A percentile compares a stretch with the other conserved stretches of the same genome.
Evolutionary conservation across 2,329 filamentous ascomycete species (phyloP).

Genomic region (Drechslerella dactyloides): DNA sequence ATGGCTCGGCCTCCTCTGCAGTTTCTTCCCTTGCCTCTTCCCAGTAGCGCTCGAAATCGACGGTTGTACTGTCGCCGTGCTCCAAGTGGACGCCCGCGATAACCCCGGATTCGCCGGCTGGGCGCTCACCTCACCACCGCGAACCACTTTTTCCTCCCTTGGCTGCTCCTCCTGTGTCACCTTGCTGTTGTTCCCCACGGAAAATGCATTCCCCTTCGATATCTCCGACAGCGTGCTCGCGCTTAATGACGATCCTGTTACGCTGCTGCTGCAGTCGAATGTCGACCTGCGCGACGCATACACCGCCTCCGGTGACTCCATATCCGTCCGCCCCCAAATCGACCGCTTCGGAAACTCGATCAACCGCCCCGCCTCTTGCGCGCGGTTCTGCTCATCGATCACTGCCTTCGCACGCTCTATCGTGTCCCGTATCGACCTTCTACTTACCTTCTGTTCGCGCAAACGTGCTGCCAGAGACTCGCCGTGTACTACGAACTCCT

Average conservation of each 20-base stretch:
- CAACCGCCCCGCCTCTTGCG: conserved; percentile 25
- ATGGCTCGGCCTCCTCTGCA: conserved; percentile 39
- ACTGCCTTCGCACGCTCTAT: conserved; percentile 28
- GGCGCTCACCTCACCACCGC: neutral
- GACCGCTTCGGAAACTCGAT: conserved; percentile 33
- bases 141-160: conserved; percentile 5
- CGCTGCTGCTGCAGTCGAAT: conserved; percentile 36
- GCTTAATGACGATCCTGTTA: conserved; percentile 37
- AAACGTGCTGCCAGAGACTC: conserved; percentile 30
- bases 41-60: conserved; percentile 26
- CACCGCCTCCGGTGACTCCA: conserved; percentile 36
- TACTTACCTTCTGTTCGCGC: conserved; percentile 40
- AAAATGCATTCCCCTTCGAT: conserved; percentile 44
- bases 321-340: conserved; percentile 41
- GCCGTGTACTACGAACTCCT: conserved; percentile 42
- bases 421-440: conserved; percentile 33
- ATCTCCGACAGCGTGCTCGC: conserved; percentile 39
- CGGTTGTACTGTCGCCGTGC: conserved; percentile 16
- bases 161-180: conserved; percentile 28
- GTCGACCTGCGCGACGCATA: conserved; percentile 36
- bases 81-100: conserved; percentile 32
- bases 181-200: conserved; percentile 42
- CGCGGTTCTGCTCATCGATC: conserved; percentile 30
- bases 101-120: conserved; percentile 12
- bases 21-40: conserved; percentile 32